Base-by-base conservation (phyloP, 2,329 filamentous ascomycete genomes). In the Colletotrichum tropicicola region DNA sequence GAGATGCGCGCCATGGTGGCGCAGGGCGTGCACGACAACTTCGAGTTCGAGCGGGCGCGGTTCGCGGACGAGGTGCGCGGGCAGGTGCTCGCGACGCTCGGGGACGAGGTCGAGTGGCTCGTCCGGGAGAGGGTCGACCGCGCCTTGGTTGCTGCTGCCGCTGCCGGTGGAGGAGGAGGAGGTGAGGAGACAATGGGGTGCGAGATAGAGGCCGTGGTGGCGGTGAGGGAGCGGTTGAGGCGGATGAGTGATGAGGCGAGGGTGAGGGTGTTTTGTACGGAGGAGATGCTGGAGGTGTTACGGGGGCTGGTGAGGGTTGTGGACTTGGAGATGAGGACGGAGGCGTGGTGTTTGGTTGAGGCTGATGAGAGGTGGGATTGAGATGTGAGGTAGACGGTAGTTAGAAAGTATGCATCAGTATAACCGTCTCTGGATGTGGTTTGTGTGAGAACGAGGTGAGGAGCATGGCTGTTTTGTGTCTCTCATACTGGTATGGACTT, bases 201-300 rank as follows among this genome's bases (percentile, higher is more conserved):
- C 12, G 61, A 65, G 43, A n/a, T 37, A 0, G 61, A 39, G 4
- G 43, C 35, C 2, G 49, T 65, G n/a, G 15, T 32, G 13, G 30
- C 57, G 0, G 57, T 54, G 0, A 27, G 61, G 43, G 61, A 65
- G 48, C n/a, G 57, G 56, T 7, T 65, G 21, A 23, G n/a, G 21
- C 41, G 43, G 15, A 49, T 65, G 61, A 49, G 61, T 3, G 21
- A 54, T 4, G 49, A 49, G 21, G 61, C n/a, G n/a, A 21, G 32
- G 6, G 32, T 30, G 13, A 30, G 41, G 17, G 41, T 65, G 27
- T 61, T 65, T 37, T 65, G 61, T n/a, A 65, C 57, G n/a, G 15
- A 32, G 17, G 61, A 65, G 32, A 60, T 65, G 56, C 12, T 60
- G 7, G 27, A 13, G 13, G 3, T 65, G 8, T 10, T 65, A 9